Conservation (phyloP, 176 grass and related monocot genomes). For the Puccinellia tenuiflora region DNA sequence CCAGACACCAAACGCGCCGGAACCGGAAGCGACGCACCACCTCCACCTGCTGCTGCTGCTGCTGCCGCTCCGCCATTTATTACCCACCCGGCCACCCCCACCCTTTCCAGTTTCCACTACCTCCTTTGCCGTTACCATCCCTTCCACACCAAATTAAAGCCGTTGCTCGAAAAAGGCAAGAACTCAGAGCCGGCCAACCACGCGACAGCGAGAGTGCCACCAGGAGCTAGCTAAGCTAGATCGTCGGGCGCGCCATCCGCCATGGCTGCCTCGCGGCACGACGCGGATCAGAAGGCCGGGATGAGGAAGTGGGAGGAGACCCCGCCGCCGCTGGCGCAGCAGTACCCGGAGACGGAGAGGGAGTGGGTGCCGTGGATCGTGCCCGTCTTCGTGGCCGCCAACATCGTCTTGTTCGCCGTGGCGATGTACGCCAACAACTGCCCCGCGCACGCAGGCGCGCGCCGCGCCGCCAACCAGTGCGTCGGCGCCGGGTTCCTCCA, state of each 20-base stretch:
- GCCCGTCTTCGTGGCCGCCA: conserved; percentile 56
- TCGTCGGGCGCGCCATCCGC: neutral
- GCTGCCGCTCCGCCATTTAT: conserved; percentile 16
- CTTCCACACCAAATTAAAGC: neutral
- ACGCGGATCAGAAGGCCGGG: conserved; percentile 52
- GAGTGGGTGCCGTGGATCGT: conserved; percentile 87
- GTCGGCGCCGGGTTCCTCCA: conserved; percentile 68
- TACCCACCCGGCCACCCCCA: neutral
- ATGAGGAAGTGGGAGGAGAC: neutral
- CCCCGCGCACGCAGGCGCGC: conserved; percentile 53
- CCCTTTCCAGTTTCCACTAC: neutral
- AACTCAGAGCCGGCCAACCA: neutral
- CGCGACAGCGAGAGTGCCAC: neutral
- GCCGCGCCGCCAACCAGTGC: conserved; percentile 39
- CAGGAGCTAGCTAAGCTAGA: neutral
- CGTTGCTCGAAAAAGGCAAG: neutral
- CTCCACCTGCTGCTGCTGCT: too few species aligned
- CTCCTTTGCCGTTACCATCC: neutral
- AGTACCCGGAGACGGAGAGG: conserved; percentile 36
- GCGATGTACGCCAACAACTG: conserved; percentile 97
- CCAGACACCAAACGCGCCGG: conserved; percentile 10
- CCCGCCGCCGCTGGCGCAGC: conserved; percentile 6
- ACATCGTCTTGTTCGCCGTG: conserved; percentile 63
- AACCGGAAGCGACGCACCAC: conserved; percentile 41
- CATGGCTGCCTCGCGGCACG: conserved; percentile 36